Percentiles rank a stretch among this genome's conserved stretches.
These are phyloP conservation scores for Metschnikowia chrysomelidarum DNA, from an alignment of 805 yeast genomes.

Conservation along the genomic window DNA sequence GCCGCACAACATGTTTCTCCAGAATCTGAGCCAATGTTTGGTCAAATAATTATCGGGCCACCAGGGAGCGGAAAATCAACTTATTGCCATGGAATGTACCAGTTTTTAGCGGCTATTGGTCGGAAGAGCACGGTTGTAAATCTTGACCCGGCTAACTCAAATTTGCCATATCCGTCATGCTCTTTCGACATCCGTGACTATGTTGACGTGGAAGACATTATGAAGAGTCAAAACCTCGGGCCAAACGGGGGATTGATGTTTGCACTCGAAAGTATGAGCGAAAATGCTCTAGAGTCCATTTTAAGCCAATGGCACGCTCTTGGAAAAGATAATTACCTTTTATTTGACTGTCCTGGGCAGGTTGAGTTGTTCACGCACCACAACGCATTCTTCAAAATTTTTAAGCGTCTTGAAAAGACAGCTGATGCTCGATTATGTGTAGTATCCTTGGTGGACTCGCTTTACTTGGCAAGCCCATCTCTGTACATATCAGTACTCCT, in stretches of 20 bases:
- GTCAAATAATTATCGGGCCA: slow-evolving; percentile 94
- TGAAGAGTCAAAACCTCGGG: slow-evolving; percentile 70
- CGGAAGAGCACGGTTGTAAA: slow-evolving; percentile 81
- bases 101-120: slow-evolving; percentile 92
- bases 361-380: slow-evolving; percentile 93
- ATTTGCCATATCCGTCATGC: slow-evolving; percentile 59
- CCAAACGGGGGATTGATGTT: slow-evolving; percentile 91
- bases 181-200: slow-evolving; percentile 78
- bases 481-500: slow-evolving; percentile 82
- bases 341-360: slow-evolving; percentile 95
- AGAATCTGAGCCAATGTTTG: slow-evolving; percentile 49
- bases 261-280: slow-evolving; percentile 70
- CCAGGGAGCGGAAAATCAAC: slow-evolving; percentile 98
- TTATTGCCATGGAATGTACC: slow-evolving; percentile 88
- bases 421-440: slow-evolving; percentile 78
- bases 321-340: slow-evolving; percentile 53
- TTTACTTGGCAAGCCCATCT: slow-evolving; percentile 80
- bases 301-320: slow-evolving; percentile 30
- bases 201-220: slow-evolving; percentile 71
- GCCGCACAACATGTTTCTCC: too few species aligned
- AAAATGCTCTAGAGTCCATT: slow-evolving; percentile 45
- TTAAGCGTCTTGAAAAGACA: slow-evolving; percentile 51
- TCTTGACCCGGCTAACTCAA: slow-evolving; percentile 89
- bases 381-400: slow-evolving; percentile 65
- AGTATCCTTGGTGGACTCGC: slow-evolving; percentile 80